phyloP scores from a whole-genome alignment of 192 early-diverging fungal species.

The Linnemannia exigua region DNA sequence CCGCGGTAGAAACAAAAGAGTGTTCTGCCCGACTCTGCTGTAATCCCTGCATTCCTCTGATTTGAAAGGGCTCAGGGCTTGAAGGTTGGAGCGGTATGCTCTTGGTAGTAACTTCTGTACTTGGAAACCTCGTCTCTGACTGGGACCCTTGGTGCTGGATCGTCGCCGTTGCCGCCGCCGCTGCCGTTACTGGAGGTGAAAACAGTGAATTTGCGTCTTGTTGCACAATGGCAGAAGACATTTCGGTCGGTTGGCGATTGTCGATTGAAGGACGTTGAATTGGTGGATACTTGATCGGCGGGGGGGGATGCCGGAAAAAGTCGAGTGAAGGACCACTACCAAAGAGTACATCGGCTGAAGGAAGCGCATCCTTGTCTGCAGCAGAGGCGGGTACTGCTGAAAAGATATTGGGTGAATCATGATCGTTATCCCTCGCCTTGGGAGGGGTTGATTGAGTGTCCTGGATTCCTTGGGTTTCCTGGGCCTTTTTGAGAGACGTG shows the following conservation, averaged over 20 bases:
- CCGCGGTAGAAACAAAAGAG: not conserved
- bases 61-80: not conserved
- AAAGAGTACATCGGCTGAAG: constrained; percentile 43
- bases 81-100: not conserved
- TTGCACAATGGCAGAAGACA: not conserved
- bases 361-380: not conserved
- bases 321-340: constrained; percentile 11
- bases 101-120: not conserved
- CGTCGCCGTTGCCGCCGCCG: not conserved
- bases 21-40: not conserved
- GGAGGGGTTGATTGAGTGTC: not conserved
- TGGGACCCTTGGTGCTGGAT: not conserved
- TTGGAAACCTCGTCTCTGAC: not conserved
- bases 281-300: not conserved
- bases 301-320: constrained; percentile 1
- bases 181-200: not conserved
- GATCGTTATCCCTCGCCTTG: not conserved
- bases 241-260: not conserved
- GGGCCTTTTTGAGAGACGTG: not conserved
- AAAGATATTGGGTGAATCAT: not conserved
- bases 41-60: not conserved
- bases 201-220: not conserved
- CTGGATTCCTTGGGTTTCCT: not conserved
- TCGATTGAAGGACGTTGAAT: not conserved
- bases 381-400: not conserved